A percentile compares a stretch with the other conserved stretches of the same genome.
These are phyloP conservation scores for Amanita brunnescens DNA, from an alignment of 768 basidiomycete genomes.

Conservation along the genomic window DNA sequence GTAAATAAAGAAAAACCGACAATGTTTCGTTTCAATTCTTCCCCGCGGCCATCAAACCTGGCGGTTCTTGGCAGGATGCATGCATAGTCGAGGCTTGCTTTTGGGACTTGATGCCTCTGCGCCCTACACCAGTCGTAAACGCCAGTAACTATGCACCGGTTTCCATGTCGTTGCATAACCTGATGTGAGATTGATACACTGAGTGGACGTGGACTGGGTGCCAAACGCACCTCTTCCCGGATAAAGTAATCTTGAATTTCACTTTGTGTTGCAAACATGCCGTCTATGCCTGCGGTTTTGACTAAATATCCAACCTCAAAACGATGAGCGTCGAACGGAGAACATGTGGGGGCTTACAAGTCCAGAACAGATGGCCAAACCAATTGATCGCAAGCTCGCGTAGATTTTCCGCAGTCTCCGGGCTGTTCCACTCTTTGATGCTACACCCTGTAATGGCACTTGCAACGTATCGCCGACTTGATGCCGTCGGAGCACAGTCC, in stretches of 20 bases:
- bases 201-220: background rate
- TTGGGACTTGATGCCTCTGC: slow-evolving; percentile 4
- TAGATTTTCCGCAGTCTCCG: slow-evolving; percentile 2
- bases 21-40: background rate
- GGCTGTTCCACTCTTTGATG: background rate
- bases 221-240: slow-evolving; percentile 2
- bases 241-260: slow-evolving; percentile 3
- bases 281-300: slow-evolving; percentile 3
- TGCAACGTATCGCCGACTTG: slow-evolving; percentile 4
- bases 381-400: slow-evolving; percentile 1
- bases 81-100: slow-evolving; percentile 5
- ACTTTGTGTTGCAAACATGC: background rate
- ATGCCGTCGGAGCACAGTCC: slow-evolving; percentile 1
- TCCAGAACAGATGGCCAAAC: slow-evolving; percentile 7
- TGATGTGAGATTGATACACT: background rate
- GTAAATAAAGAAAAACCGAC: background rate
- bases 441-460: slow-evolving; percentile 1
- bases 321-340: background rate
- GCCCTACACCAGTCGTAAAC: slow-evolving; percentile 7
- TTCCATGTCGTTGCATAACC: slow-evolving; percentile 5
- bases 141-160: slow-evolving; percentile 2
- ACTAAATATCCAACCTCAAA: background rate
- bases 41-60: background rate
- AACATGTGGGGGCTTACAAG: background rate
- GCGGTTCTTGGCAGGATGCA: slow-evolving; percentile 6